These are phyloP conservation scores for Oidiodendron maius DNA, from an alignment of 495 filamentous ascomycete species.

Conservation along the genomic window DNA sequence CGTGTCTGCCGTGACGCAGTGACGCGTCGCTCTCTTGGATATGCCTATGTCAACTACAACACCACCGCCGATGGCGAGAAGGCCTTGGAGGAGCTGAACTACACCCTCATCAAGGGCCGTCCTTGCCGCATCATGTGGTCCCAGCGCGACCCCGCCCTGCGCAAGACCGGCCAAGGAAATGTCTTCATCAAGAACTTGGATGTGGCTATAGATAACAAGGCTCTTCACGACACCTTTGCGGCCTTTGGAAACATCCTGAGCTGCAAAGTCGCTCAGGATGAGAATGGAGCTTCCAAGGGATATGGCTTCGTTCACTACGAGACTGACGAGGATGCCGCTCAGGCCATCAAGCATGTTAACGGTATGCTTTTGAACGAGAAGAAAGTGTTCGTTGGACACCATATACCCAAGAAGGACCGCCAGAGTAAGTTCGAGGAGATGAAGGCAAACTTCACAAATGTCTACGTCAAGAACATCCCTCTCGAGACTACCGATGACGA, in stretches of 20 bases:
- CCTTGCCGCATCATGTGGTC: slow-evolving; percentile 99
- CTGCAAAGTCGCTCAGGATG: slow-evolving; percentile 99
- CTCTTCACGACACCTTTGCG: slow-evolving; percentile 98
- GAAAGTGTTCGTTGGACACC: slow-evolving; percentile 99
- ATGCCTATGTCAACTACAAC: slow-evolving; percentile 99
- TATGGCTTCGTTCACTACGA: slow-evolving; percentile 99
- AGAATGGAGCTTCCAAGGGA: slow-evolving; percentile 91
- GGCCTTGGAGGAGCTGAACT: slow-evolving; percentile 98
- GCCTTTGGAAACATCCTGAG: slow-evolving; percentile 98
- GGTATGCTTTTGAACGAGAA: slow-evolving; percentile 99
- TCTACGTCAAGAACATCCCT: slow-evolving; percentile 98
- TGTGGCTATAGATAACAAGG: slow-evolving; percentile 99
- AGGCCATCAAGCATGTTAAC: slow-evolving; percentile 99
- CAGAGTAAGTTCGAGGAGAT: slow-evolving; percentile 99
- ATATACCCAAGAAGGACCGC: slow-evolving; percentile 99
- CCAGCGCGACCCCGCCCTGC: slow-evolving; percentile 96
- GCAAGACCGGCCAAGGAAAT: slow-evolving; percentile 99
- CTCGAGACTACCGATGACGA: slow-evolving; percentile 84
- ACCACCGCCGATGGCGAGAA: slow-evolving; percentile 93
- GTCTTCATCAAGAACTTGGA: slow-evolving; percentile 99
- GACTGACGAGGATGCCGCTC: slow-evolving; percentile 92
- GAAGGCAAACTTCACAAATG: slow-evolving; percentile 99
- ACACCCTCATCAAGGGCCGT: slow-evolving; percentile 97
- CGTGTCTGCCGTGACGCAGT: slow-evolving; percentile 99
- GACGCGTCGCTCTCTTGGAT: slow-evolving; percentile 96